phyloP scores from a whole-genome alignment of 148 eudicot species.

The Rhododendron ferrugineum region DNA sequence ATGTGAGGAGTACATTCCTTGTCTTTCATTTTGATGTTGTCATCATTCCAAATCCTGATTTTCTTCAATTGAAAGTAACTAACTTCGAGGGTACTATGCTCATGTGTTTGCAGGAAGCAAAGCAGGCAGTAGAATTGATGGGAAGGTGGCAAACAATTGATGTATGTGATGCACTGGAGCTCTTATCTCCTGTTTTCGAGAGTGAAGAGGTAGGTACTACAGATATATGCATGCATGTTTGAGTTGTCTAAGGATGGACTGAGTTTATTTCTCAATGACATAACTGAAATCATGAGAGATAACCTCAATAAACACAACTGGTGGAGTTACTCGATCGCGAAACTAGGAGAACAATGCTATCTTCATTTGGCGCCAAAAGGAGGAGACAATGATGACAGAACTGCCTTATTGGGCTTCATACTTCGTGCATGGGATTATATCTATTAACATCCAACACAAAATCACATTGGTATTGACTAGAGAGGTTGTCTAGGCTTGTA shows the following conservation, averaged over 20 bases:
- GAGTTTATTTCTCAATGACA: neutral
- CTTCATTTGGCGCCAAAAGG: neutral
- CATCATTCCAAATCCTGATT: neutral
- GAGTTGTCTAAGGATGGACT: neutral
- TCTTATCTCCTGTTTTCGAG: slow-evolving; percentile 89
- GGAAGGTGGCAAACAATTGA: slow-evolving; percentile 88
- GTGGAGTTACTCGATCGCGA: neutral
- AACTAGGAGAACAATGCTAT: neutral
- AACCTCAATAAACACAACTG: neutral
- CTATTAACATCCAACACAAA: neutral
- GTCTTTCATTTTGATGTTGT: neutral
- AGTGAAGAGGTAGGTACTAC: slow-evolving; percentile 88
- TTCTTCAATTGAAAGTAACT: neutral
- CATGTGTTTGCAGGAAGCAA: slow-evolving; percentile 75
- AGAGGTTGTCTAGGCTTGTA: neutral
- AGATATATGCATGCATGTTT: neutral
- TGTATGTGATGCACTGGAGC: slow-evolving; percentile 95
- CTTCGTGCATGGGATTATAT: neutral
- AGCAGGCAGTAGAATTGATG: slow-evolving; percentile 87
- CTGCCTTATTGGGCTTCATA: neutral
- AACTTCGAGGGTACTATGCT: slow-evolving; percentile 5
- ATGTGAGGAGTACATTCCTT: neutral
- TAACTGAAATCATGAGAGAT: neutral
- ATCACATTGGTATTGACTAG: neutral
- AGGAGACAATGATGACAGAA: neutral